Evolutionary conservation across 2,329 filamentous ascomycete species (phyloP), one percentile per base, ranked within the genome.

Genomic region (Diaporthe ilicicola): DNA sequence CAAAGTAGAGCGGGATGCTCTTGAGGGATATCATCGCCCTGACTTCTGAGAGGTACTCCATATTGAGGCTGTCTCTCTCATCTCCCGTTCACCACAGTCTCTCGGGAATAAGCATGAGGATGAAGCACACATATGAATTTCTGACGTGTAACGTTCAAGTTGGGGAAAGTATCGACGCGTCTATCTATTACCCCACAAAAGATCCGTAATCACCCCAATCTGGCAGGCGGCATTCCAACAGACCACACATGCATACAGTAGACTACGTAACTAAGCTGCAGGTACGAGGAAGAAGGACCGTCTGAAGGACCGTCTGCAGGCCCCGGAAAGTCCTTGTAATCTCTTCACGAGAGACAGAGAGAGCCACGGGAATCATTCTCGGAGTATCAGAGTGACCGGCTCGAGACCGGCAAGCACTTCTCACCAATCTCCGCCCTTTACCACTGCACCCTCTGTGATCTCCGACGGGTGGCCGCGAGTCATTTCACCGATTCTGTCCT

Each of bases 401-500:
- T 34, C n/a, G n/a, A n/a, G n/a, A n/a, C n/a, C n/a, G n/a, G n/a
- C n/a, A 2, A 12, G 15, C 19, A 8, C 48, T 48, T 24, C 27
- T 39, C 13, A 5, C 42, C 42, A 34, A n/a, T 24, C 22, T 34
- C 42, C 59, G 29, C 42, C 42, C 42, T 9, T 10, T 34, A 9
- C 59, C n/a, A n/a, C 56, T 34, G 6, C n/a, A 19, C 5, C 3
- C 7, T 32, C 32, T 34, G 32, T 34, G 32, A 34, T 5, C 4
- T 34, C 32, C 32, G 32, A 10, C 29, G 27, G 9, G 27, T 12
- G 27, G 27, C 59, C 59, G 59, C 59, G 59, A 62, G 59, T 62
- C 59, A 62, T 62, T 42, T 62, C 59, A 62, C 59, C 59, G 59
- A 34, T 62, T 48, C 5, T 17, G 27, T 48, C 10, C 27, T 48